Evolutionary conservation across 116 monocot species (phyloP).

Genomic region (Cymodocea nodosa): DNA sequence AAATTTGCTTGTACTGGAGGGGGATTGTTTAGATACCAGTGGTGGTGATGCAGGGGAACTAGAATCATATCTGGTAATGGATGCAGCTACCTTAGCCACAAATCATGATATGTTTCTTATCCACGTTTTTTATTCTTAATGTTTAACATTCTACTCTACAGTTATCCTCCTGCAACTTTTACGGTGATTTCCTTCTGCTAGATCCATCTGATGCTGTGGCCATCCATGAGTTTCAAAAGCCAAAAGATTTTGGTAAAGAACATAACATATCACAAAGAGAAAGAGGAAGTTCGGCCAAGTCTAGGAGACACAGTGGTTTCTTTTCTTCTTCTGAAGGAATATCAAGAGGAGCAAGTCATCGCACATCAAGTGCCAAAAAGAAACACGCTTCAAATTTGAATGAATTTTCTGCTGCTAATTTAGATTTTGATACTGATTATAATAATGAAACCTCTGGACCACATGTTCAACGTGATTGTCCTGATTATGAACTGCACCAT

Average conservation of each 20-base stretch:
- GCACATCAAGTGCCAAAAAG: constrained; percentile 27
- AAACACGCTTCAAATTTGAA: constrained; percentile 16
- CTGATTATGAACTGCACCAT: constrained; percentile 23
- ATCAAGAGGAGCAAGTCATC: constrained; percentile 26
- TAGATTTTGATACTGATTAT: constrained; percentile 8
- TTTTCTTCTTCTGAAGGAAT: constrained; percentile 36
- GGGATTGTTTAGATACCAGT: constrained; percentile 59
- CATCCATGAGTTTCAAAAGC: constrained; percentile 44
- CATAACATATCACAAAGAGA: constrained; percentile 3
- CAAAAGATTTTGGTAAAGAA: constrained; percentile 31
- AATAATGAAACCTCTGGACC: constrained; percentile 15
- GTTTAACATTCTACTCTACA: constrained; percentile 20
- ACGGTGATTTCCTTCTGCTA: constrained; percentile 79
- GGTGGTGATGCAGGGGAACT: constrained; percentile 60
- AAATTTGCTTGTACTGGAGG: constrained; percentile 78
- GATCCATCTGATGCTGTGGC: constrained; percentile 76
- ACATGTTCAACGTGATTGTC: constrained; percentile 10
- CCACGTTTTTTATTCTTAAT: neutral
- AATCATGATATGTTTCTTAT: constrained; percentile 1
- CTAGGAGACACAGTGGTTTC: constrained; percentile 26
- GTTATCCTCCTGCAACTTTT: constrained; percentile 83
- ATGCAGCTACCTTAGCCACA: neutral
- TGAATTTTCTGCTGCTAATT: constrained; percentile 11
- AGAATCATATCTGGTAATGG: constrained; percentile 73
- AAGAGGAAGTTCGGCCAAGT: constrained; percentile 29